Conservation (phyloP, 306 rosid genomes). For the Potentilla sterilis region DNA sequence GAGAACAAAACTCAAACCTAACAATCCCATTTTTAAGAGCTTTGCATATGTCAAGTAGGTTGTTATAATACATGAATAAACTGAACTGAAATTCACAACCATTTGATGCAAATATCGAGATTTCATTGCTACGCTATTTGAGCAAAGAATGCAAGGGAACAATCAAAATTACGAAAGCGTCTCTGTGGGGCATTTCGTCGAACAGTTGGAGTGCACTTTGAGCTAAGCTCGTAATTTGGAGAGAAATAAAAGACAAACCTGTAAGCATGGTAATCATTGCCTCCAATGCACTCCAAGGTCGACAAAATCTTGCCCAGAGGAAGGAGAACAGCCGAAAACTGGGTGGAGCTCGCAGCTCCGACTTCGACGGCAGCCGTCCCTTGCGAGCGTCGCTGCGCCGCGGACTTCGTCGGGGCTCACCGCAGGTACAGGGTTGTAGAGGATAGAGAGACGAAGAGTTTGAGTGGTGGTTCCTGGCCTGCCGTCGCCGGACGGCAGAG, state of each 20-base stretch:
- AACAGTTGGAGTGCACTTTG: constrained; percentile 23
- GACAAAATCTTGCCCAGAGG: too few relatives aligned
- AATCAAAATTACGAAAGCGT: not conserved
- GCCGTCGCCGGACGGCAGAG: too few relatives aligned
- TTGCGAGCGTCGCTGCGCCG: too few relatives aligned
- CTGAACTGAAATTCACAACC: not conserved
- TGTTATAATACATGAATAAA: constrained; percentile 1
- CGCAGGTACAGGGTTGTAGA: too few relatives aligned
- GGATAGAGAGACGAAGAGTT: too few relatives aligned
- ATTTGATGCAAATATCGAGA: not conserved
- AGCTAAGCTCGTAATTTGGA: not conserved
- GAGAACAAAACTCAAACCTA: not conserved
- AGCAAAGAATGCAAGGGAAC: not conserved
- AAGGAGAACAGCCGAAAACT: too few relatives aligned
- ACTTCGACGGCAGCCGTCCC: too few relatives aligned
- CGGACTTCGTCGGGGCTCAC: too few relatives aligned
- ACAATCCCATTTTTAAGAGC: not conserved
- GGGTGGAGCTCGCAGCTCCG: too few relatives aligned
- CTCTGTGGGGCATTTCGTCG: constrained; percentile 25
- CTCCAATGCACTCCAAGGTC: too few relatives aligned
- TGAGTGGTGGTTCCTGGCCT: too few relatives aligned
- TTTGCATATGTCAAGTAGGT: not conserved
- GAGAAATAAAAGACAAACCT: constrained; percentile 17
- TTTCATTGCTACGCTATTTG: not conserved
- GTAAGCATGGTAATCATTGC: constrained; percentile 31